A percentile compares a stretch with the other conserved stretches of the same genome.
phyloP scores from a whole-genome alignment of 371 early-diverging fungal genomes.

The Gilbertella persicaria region DNA sequence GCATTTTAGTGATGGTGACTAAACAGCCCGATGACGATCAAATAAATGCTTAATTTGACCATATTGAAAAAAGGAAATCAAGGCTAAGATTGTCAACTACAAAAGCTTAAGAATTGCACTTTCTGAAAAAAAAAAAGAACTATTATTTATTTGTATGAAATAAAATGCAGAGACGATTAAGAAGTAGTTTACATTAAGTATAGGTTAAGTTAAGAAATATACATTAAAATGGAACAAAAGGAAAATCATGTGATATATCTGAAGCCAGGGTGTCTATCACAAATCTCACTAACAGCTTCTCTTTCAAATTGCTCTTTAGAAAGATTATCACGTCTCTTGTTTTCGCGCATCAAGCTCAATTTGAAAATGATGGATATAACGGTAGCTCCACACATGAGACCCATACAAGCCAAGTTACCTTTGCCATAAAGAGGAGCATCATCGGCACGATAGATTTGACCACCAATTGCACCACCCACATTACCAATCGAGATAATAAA shows the following conservation, averaged over 20 bases:
- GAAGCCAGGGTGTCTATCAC: slow-evolving; percentile 62
- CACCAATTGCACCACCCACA: slow-evolving; percentile 62
- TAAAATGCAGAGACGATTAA: too few species aligned
- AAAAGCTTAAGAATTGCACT: too few species aligned
- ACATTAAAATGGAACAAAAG: not conserved
- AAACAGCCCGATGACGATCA: too few species aligned
- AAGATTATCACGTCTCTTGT: slow-evolving; percentile 56
- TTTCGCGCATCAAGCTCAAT: slow-evolving; percentile 44
- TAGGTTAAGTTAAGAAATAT: too few species aligned
- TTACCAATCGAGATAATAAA: slow-evolving; percentile 66
- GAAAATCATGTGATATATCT: slow-evolving; percentile 50
- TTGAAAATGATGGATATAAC: slow-evolving; percentile 47
- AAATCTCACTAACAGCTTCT: slow-evolving; percentile 53
- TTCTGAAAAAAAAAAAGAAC: too few species aligned
- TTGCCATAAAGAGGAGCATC: slow-evolving; percentile 60
- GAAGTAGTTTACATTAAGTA: too few species aligned
- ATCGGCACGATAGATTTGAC: slow-evolving; percentile 59
- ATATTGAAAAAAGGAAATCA: too few species aligned
- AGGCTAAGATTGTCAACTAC: too few species aligned
- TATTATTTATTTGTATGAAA: too few species aligned
- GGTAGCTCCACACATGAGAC: slow-evolving; percentile 43
- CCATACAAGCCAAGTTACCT: slow-evolving; percentile 48
- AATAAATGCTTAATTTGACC: too few species aligned
- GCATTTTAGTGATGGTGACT: too few species aligned
- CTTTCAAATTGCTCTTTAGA: slow-evolving; percentile 50